Conservation (phyloP, 2,329 filamentous ascomycete genomes). For the Colletotrichum tropicicola region DNA sequence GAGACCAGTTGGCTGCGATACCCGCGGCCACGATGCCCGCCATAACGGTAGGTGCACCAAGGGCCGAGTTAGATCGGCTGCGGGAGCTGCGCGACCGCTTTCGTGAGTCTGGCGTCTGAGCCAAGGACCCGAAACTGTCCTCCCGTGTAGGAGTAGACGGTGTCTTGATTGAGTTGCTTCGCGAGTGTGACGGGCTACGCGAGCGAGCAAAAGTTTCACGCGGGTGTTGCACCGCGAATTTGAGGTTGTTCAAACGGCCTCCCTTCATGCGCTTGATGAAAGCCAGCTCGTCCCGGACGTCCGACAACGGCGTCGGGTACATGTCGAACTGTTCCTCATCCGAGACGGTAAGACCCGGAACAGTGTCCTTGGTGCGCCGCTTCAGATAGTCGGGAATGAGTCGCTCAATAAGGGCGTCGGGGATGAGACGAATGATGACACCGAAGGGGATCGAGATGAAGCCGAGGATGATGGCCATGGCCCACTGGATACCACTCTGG, state of each 20-base stretch:
- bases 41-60: constrained; percentile 82
- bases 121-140: constrained; percentile 59
- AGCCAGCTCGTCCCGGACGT: constrained; percentile 82
- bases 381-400: constrained; percentile 64
- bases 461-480: constrained; percentile 83
- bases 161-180: constrained; percentile 69
- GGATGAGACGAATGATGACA: constrained; percentile 81
- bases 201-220: constrained; percentile 73
- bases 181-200: constrained; percentile 69
- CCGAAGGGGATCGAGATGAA: constrained; percentile 87
- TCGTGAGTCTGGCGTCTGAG: constrained; percentile 67
- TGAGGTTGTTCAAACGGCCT: constrained; percentile 82
- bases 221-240: constrained; percentile 80
- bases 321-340: constrained; percentile 72
- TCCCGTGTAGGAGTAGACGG: constrained; percentile 71
- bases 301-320: constrained; percentile 77
- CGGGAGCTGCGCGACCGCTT: constrained; percentile 74
- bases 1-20: constrained; percentile 80
- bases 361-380: constrained; percentile 51
- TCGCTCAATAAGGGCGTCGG: constrained; percentile 71
- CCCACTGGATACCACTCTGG: constrained; percentile 84
- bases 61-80: constrained; percentile 73
- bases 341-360: constrained; percentile 67
- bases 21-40: constrained; percentile 83
- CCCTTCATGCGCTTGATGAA: constrained; percentile 85